Conservation (phyloP, 2,329 filamentous ascomycete genomes). For the Aspergillus ochraceoroseus region DNA sequence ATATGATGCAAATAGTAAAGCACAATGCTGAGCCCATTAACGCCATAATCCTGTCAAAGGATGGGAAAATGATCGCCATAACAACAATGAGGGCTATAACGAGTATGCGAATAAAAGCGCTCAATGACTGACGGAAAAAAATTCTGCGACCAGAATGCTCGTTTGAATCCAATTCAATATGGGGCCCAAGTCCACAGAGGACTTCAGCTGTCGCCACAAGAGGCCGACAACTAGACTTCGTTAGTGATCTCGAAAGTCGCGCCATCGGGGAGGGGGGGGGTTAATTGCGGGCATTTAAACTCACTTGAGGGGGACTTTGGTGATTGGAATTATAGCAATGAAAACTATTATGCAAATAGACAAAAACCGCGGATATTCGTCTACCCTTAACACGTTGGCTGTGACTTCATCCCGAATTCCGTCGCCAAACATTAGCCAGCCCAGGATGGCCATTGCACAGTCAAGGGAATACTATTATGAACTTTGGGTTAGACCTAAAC, state of each 20-base stretch:
- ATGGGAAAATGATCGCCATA: slow-evolving; percentile 68
- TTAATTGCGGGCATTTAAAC: slow-evolving; percentile 15
- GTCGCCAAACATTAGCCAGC: slow-evolving; percentile 92
- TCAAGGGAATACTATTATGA: slow-evolving; percentile 66
- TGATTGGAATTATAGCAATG: slow-evolving; percentile 87
- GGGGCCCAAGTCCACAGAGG: slow-evolving; percentile 65
- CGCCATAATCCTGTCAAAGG: slow-evolving; percentile 86
- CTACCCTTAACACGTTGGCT: slow-evolving; percentile 72
- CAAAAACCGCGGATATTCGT: slow-evolving; percentile 67
- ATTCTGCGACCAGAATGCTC: slow-evolving; percentile 31
- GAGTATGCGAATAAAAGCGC: slow-evolving; percentile 58
- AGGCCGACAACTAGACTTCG: slow-evolving; percentile 59
- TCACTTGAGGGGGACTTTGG: slow-evolving; percentile 83
- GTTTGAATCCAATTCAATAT: slow-evolving; percentile 33
- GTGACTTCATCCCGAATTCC: slow-evolving; percentile 84
- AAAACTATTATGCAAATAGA: slow-evolving; percentile 78
- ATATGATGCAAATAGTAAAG: slow-evolving; percentile 88
- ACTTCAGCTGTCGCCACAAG: slow-evolving; percentile 83
- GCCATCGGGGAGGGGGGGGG: neutral
- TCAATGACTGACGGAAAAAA: slow-evolving; percentile 55
- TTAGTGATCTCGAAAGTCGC: slow-evolving; percentile 19
- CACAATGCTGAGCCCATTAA: slow-evolving; percentile 85
- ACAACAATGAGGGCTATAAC: slow-evolving; percentile 67
- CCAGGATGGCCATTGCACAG: slow-evolving; percentile 72
- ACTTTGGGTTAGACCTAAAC: slow-evolving; percentile 13